These are phyloP conservation scores for Discostella stelligeroides DNA, from an alignment of 108 stramenopile genomes.

Conservation along the genomic window DNA sequence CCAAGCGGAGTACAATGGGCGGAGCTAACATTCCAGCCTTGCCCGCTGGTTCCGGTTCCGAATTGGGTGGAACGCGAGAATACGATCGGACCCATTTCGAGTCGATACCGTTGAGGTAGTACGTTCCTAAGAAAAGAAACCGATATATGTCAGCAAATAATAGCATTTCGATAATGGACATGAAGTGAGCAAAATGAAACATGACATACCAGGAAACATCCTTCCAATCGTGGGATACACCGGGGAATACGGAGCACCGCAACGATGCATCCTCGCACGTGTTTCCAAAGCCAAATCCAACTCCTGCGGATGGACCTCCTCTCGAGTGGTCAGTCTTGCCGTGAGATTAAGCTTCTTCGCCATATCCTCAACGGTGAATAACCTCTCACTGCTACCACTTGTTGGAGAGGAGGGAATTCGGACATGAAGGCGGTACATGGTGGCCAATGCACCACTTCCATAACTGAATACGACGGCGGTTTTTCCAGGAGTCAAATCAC, in stretches of 20 bases:
- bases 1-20: slow-evolving; percentile 72
- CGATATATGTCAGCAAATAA: not conserved
- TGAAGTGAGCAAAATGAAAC: not conserved
- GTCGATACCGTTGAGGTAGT: slow-evolving; percentile 89
- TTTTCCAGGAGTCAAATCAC: slow-evolving; percentile 73
- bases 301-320: slow-evolving; percentile 87
- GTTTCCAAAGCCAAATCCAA: slow-evolving; percentile 92
- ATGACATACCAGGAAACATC: slow-evolving; percentile 69
- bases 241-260: slow-evolving; percentile 81
- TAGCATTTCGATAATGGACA: too few species aligned
- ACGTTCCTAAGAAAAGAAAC: slow-evolving; percentile 67
- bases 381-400: slow-evolving; percentile 32
- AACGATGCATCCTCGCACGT: slow-evolving; percentile 84
- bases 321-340: slow-evolving; percentile 77
- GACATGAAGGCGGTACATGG: slow-evolving; percentile 90
- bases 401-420: slow-evolving; percentile 48
- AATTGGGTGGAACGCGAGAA: slow-evolving; percentile 74
- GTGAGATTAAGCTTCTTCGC: slow-evolving; percentile 66
- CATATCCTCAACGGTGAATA: slow-evolving; percentile 87
- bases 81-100: slow-evolving; percentile 81
- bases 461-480: slow-evolving; percentile 81
- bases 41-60: slow-evolving; percentile 56
- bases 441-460: slow-evolving; percentile 91
- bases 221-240: slow-evolving; percentile 84
- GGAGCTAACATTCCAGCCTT: slow-evolving; percentile 68